These are phyloP conservation scores for Quercus ilex DNA, from an alignment of 306 rosid species.

Conservation along the genomic window DNA sequence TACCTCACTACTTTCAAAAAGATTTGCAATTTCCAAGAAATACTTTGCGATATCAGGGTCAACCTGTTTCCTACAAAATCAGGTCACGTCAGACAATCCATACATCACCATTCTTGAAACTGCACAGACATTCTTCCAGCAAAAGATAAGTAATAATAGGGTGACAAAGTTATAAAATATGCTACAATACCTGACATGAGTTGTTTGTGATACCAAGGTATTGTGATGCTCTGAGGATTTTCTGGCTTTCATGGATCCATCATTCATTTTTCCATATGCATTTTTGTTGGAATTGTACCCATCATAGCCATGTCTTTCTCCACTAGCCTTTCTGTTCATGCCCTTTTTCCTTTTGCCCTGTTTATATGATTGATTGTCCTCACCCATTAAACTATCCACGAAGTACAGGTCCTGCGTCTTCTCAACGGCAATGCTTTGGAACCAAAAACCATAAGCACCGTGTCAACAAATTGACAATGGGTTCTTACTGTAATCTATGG, in stretches of 20 bases:
- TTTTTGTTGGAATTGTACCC: slow-evolving; percentile 18
- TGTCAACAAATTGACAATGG: slow-evolving; percentile 1
- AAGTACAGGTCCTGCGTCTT: slow-evolving; percentile 16
- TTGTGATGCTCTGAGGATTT: slow-evolving; percentile 16
- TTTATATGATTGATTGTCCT: slow-evolving; percentile 23
- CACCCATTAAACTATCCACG: slow-evolving; percentile 39
- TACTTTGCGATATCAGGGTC: slow-evolving; percentile 73
- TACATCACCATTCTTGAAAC: background rate
- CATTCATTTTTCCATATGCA: slow-evolving; percentile 7
- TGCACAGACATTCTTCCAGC: background rate
- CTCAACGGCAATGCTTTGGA: slow-evolving; percentile 46
- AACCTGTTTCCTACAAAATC: slow-evolving; percentile 65
- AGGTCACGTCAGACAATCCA: slow-evolving; percentile 4
- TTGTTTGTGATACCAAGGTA: slow-evolving; percentile 23
- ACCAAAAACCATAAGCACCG: slow-evolving; percentile 47
- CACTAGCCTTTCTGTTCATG: slow-evolving; percentile 40
- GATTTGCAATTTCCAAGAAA: slow-evolving; percentile 73
- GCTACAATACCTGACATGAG: slow-evolving; percentile 49
- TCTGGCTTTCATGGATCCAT: slow-evolving; percentile 8
- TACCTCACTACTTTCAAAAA: slow-evolving; percentile 54
- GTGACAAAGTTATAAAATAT: background rate
- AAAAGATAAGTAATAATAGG: background rate
- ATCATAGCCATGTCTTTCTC: slow-evolving; percentile 26
- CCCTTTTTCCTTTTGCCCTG: slow-evolving; percentile 34
- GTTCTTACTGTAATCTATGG: background rate